Base-by-base conservation (phyloP, 1,284 basidiomycete species). In the Golubevia sp. region DNA sequence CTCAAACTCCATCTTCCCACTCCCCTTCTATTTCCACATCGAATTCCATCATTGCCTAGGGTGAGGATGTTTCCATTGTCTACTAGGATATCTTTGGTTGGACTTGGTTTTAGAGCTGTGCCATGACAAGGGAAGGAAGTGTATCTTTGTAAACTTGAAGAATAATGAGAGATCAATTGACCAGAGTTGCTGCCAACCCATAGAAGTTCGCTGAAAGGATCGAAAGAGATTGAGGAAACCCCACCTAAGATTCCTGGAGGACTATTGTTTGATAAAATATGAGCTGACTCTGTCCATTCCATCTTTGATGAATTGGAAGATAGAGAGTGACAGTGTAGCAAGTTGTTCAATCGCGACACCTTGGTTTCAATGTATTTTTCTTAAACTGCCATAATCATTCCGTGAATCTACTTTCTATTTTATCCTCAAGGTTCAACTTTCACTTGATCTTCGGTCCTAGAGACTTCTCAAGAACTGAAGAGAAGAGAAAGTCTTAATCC, bases 401-500 rank as follows among this genome's bases (percentile, higher is more conserved):
- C n/a, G n/a, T n/a, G n/a, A n/a, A n/a, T n/a, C n/a, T n/a, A n/a
- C n/a, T n/a, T n/a, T n/a, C n/a, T n/a, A n/a, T n/a, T n/a, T n/a
- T n/a, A n/a, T n/a, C n/a, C n/a, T n/a, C n/a, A n/a, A n/a, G n/a
- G n/a, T n/a, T n/a, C n/a, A n/a, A n/a, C n/a, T n/a, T n/a, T n/a
- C n/a, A n/a, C n/a, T n/a, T n/a, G n/a, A n/a, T n/a, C n/a, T n/a
- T n/a, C n/a, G n/a, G n/a, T n/a, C n/a, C n/a, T n/a, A n/a, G n/a
- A n/a, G n/a, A n/a, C n/a, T n/a, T n/a, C n/a, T n/a, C n/a, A n/a
- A n/a, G n/a, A n/a, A n/a, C n/a, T n/a, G n/a, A n/a, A n/a, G n/a
- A 23, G 20, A 99, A 98, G 90, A 90, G 97, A 87, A 96, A 97
- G 88, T 91, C 94, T 86, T 96, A 91, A 85, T 93, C 95, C 88